Base-by-base conservation (phyloP, 1,284 basidiomycete species). In the Sporisorium sorghi region DNA sequence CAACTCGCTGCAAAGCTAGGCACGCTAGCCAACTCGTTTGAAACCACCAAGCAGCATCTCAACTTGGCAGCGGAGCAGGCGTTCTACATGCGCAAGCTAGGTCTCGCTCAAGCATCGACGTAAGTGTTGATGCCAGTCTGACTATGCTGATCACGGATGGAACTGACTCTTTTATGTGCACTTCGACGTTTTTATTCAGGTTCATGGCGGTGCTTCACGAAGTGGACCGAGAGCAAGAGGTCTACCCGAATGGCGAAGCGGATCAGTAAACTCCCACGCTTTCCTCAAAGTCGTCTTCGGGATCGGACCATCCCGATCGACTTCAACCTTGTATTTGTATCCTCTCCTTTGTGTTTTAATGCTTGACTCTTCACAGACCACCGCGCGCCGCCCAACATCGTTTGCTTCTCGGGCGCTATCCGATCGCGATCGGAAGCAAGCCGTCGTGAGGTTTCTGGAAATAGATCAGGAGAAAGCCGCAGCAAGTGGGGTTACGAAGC, bases 1-100 rank as follows among this genome's bases (percentile, higher is more conserved):
- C 68, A 72, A 30, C 65, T 76, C 8, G 73, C 73, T 7, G 56
- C 28, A n/a, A 66, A 73, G 51, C 66, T 76, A 10, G 64, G 51
- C 3, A 57, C 67, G 4, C 64, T 76, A 12, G 63, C 67, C 51
- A 60, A 53, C 42, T 54, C 69, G 11, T 67, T 76, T 26, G 65
- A 64, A 21, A 71, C 61, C 12, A 73, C 69, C 42, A 71, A 67
- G 53, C 63, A 67, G 44, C 62, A 67, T 32, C 58, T 73, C 30
- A 67, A 59, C 21, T 21, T 73, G 32, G 65, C 66, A 37, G 69
- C 73, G 9, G 73, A 76, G 37, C 73, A 76, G 35, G 73, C 73
- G 1, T 68, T 72, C 58, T 76, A 72, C 47, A 69, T 76, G 58
- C 63, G 73, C 48, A 73, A 76, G 37, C 59, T 76, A 8, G 73